Evolutionary conservation across 805 yeast genomes (phyloP).

Genomic region (Osmozyma mogii): DNA sequence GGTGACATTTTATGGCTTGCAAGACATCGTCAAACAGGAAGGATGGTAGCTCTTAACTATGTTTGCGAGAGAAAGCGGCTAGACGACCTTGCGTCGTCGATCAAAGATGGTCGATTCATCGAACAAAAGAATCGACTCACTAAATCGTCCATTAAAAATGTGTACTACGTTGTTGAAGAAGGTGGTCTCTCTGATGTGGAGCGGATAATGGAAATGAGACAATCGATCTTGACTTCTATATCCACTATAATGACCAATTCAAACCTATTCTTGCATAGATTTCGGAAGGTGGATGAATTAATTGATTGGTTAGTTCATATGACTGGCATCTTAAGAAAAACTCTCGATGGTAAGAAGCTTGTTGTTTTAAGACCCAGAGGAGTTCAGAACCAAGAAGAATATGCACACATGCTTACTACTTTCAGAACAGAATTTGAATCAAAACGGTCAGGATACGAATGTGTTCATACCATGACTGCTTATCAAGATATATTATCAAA

Average conservation of each 20-base stretch:
- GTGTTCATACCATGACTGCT: conserved; percentile 25
- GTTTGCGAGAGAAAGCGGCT: conserved; percentile 87
- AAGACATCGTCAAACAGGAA: conserved; percentile 44
- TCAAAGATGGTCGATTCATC: conserved; percentile 77
- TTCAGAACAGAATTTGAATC: conserved; percentile 41
- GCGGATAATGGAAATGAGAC: conserved; percentile 36
- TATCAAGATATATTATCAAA: conserved; percentile 69
- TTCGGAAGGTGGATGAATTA: conserved; percentile 70
- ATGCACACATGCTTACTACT: conserved; percentile 28
- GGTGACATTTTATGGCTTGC: conserved; percentile 95
- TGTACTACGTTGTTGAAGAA: conserved; percentile 78
- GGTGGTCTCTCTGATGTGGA: conserved; percentile 38
- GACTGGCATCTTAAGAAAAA: conserved; percentile 35
- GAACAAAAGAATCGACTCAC: conserved; percentile 80
- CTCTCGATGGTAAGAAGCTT: conserved; percentile 23
- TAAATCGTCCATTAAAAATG: conserved; percentile 58
- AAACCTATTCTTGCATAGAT: conserved; percentile 58
- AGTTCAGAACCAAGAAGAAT: conserved; percentile 44
- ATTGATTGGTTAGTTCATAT: conserved; percentile 47
- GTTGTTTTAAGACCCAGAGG: conserved; percentile 46
- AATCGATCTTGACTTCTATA: conserved; percentile 70
- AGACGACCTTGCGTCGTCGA: conserved; percentile 77
- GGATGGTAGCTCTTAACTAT: conserved; percentile 65
- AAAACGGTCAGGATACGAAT: conserved; percentile 19
- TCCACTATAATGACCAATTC: conserved; percentile 60